These are phyloP conservation scores for Yamadazyma kanchanaburiensis DNA, from an alignment of 1,139 yeast genomes.

Conservation along the genomic window DNA sequence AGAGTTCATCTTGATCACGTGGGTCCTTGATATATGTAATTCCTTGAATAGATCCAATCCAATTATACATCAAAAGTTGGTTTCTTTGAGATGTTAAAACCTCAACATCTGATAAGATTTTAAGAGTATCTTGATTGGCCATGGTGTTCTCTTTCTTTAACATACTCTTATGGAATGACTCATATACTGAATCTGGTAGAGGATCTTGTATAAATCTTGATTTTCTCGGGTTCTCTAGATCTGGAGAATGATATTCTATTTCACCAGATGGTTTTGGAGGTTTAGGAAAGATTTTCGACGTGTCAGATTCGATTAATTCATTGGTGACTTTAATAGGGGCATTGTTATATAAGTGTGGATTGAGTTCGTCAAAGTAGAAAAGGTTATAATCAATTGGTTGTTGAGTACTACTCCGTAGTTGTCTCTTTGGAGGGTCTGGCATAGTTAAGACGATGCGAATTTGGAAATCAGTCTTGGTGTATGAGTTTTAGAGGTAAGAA, in stretches of 20 bases:
- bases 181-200: constrained; percentile 43
- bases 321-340: constrained; percentile 16
- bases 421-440: constrained; percentile 12
- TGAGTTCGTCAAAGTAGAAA: constrained; percentile 32
- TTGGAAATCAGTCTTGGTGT: constrained; percentile 1
- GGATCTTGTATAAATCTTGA: constrained; percentile 30
- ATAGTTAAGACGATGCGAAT: constrained; percentile 1
- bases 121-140: constrained; percentile 54
- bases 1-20: constrained; percentile 46
- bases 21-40: constrained; percentile 54
- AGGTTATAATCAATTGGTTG: constrained; percentile 9
- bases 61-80: constrained; percentile 48
- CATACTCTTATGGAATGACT: constrained; percentile 57
- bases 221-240: constrained; percentile 16
- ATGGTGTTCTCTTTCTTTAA: constrained; percentile 63
- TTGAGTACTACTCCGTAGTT: constrained; percentile 19
- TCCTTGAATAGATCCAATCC: constrained; percentile 50
- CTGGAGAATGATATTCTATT: background rate
- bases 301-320: too few species aligned
- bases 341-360: constrained; percentile 21
- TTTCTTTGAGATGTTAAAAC: constrained; percentile 43
- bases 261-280: background rate
- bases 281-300: too few species aligned
- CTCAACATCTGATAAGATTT: constrained; percentile 50
- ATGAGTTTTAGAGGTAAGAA: constrained; percentile 15